A percentile compares a stretch with the other conserved stretches of the same genome.
These are phyloP conservation scores for Microglena sp. DNA, from an alignment of 139 green algal species.

Conservation along the genomic window DNA sequence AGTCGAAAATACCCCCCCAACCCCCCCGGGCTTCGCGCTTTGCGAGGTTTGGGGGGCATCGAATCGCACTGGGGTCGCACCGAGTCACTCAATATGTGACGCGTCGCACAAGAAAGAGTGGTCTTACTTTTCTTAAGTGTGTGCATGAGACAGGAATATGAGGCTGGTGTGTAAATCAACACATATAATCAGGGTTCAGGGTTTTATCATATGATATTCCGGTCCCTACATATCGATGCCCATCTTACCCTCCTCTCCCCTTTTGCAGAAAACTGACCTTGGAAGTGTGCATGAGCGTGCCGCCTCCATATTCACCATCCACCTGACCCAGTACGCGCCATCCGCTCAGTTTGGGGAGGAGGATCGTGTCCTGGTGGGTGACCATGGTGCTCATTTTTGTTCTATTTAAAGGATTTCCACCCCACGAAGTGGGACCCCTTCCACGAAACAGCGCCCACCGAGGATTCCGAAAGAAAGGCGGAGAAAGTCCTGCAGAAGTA, in stretches of 20 bases:
- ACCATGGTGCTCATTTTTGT: no score
- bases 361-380: conserved; percentile 41
- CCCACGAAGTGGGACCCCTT: background rate
- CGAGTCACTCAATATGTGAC: no score
- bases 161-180: conserved; percentile 16
- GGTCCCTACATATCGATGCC: background rate
- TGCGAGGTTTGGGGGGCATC: no score
- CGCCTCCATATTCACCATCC: conserved; percentile 41
- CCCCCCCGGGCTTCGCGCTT: no score
- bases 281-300: conserved; percentile 45
- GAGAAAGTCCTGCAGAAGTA: background rate
- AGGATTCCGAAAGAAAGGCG: background rate
- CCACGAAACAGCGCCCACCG: background rate
- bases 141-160: conserved; percentile 29
- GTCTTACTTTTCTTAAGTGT: no score
- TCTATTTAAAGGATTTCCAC: background rate
- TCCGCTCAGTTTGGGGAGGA: conserved; percentile 39
- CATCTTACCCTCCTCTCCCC: background rate
- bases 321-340: conserved; percentile 47
- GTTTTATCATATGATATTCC: background rate
- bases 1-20: no score
- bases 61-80: no score
- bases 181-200: conserved; percentile 1
- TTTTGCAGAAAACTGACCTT: conserved; percentile 34
- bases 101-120: no score